Percentiles rank a stretch among this genome's conserved stretches.
Conservation (phyloP, 768 basidiomycete genomes). For the Porphyrellus cyaneotinctus region DNA sequence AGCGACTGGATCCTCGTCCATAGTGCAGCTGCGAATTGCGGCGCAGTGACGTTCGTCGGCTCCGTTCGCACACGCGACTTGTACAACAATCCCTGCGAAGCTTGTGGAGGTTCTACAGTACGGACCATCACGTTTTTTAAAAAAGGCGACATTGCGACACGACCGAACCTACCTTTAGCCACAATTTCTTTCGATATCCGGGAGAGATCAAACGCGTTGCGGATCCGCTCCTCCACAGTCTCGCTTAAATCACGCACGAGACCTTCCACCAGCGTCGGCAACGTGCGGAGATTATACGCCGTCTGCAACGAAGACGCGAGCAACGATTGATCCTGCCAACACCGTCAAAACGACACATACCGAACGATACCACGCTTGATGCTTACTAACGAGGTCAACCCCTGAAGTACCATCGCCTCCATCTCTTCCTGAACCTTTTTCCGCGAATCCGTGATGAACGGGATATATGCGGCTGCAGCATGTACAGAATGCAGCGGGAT, state of each 20-base stretch:
- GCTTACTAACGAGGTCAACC: slow-evolving; percentile 72
- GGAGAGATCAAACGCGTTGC: slow-evolving; percentile 78
- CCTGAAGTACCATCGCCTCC: slow-evolving; percentile 84
- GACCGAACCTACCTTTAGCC: slow-evolving; percentile 57
- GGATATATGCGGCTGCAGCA: slow-evolving; percentile 64
- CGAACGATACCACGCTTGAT: not conserved
- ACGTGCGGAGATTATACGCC: slow-evolving; percentile 83
- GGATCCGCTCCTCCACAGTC: slow-evolving; percentile 78
- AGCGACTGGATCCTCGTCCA: slow-evolving; percentile 64
- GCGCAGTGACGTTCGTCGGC: slow-evolving; percentile 82
- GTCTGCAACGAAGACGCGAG: slow-evolving; percentile 94
- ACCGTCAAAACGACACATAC: not conserved
- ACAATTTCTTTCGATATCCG: slow-evolving; percentile 82
- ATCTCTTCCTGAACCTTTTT: slow-evolving; percentile 75
- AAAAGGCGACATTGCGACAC: not conserved
- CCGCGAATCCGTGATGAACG: slow-evolving; percentile 68
- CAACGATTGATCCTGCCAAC: slow-evolving; percentile 75
- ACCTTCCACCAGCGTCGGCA: slow-evolving; percentile 78
- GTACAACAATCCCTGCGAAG: slow-evolving; percentile 51
- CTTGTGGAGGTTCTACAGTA: slow-evolving; percentile 17
- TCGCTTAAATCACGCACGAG: slow-evolving; percentile 78
- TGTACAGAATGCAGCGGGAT: slow-evolving; percentile 71
- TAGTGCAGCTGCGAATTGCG: slow-evolving; percentile 72
- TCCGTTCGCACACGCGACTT: slow-evolving; percentile 86
- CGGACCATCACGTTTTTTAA: not conserved